A percentile compares a stretch with the other conserved stretches of the same genome.
These are phyloP conservation scores for Saccharomyces hybrid DNA, from an alignment of 1,139 yeast genomes.

Conservation along the genomic window DNA sequence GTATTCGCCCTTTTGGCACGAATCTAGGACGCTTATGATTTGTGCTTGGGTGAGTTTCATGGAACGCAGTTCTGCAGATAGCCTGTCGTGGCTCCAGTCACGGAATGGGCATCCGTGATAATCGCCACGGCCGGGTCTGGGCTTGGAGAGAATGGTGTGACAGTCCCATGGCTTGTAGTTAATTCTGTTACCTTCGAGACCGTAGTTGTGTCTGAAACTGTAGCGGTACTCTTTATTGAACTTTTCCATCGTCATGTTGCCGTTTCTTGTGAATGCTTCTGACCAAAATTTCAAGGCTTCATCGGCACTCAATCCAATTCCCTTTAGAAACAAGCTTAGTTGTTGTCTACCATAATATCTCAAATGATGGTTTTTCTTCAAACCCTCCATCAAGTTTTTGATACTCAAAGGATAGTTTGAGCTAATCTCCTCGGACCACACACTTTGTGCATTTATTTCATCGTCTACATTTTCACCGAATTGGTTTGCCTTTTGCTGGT, in stretches of 20 bases:
- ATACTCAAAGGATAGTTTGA: conserved; percentile 83
- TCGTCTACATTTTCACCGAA: conserved; percentile 31
- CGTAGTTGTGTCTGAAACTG: conserved; percentile 82
- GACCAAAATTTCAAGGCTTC: conserved; percentile 88
- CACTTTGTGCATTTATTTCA: conserved; percentile 54
- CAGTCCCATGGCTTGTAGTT: conserved; percentile 86
- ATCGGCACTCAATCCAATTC: conserved; percentile 78
- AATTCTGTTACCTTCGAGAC: conserved; percentile 82
- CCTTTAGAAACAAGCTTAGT: conserved; percentile 74
- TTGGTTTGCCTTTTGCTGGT: conserved; percentile 25
- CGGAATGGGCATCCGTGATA: conserved; percentile 92
- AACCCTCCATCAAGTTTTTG: conserved; percentile 53
- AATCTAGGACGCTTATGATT: conserved; percentile 54
- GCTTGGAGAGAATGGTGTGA: conserved; percentile 62
- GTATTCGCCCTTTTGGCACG: conserved; percentile 57
- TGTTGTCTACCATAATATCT: conserved; percentile 81
- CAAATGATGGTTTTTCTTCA: conserved; percentile 60
- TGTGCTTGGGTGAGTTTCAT: conserved; percentile 67
- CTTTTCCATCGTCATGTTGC: conserved; percentile 54
- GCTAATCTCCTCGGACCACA: conserved; percentile 47
- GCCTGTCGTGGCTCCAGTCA: conserved; percentile 55
- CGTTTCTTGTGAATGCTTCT: conserved; percentile 50
- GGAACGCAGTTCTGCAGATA: conserved; percentile 45
- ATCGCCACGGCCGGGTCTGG: conserved; percentile 64
- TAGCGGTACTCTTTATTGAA: conserved; percentile 84